These are phyloP conservation scores for Aspergillus spinulosporus DNA, from an alignment of 2,329 filamentous ascomycete genomes.

Conservation along the genomic window DNA sequence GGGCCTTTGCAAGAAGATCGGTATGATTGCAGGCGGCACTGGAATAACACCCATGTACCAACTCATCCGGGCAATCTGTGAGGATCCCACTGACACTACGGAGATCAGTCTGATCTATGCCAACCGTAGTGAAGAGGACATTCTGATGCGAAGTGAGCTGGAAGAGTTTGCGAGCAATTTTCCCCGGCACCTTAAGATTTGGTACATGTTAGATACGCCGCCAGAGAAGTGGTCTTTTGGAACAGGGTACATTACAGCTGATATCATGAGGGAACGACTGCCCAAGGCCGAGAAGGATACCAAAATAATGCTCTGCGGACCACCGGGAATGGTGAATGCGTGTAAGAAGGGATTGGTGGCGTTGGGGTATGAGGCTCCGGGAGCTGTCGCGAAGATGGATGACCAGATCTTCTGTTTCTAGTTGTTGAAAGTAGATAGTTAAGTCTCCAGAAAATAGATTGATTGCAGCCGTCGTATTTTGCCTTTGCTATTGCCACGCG, in stretches of 20 bases:
- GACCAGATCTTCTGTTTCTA: conserved; percentile 60
- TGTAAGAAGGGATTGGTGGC: conserved; percentile 53
- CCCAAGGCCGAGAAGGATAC: conserved; percentile 49
- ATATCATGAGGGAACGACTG: conserved; percentile 53
- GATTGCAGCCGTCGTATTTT: too few species aligned
- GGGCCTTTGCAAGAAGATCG: conserved; percentile 35
- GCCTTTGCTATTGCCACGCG: not conserved
- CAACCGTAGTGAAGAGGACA: conserved; percentile 60
- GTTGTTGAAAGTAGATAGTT: not conserved
- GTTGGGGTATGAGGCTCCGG: conserved; percentile 55
- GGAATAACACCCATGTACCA: conserved; percentile 47
- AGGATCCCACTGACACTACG: conserved; percentile 59
- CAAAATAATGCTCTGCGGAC: conserved; percentile 62
- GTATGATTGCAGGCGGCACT: conserved; percentile 43
- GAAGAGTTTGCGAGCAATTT: conserved; percentile 56
- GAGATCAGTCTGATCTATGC: conserved; percentile 60
- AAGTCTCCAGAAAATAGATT: too few species aligned
- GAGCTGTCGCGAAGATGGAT: conserved; percentile 52
- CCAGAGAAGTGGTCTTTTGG: conserved; percentile 51
- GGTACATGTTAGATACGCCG: conserved; percentile 57
- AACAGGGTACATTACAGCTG: conserved; percentile 53
- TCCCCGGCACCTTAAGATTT: conserved; percentile 56
- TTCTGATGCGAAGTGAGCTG: conserved; percentile 58
- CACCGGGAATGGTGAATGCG: conserved; percentile 61
- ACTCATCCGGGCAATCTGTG: conserved; percentile 63